Percentiles rank a stretch among this genome's conserved stretches.
These are phyloP conservation scores for Zygotorulaspora sp. DNA, from an alignment of 805 yeast species.

Conservation along the genomic window DNA sequence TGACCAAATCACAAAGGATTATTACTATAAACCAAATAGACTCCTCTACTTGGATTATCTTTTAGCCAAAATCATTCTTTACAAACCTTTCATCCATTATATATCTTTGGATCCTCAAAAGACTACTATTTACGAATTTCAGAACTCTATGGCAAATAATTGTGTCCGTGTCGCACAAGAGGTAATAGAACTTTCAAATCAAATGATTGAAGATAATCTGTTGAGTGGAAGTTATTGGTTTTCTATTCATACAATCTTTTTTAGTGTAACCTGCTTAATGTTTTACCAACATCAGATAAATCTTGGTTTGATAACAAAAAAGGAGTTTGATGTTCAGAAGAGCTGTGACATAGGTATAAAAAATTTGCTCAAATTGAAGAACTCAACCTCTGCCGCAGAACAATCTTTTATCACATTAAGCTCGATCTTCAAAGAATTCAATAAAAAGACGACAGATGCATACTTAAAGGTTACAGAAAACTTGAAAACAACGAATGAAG, in stretches of 20 bases:
- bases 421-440: slow-evolving; percentile 68
- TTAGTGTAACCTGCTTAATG: slow-evolving; percentile 80
- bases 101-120: slow-evolving; percentile 38
- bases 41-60: slow-evolving; percentile 65
- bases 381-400: slow-evolving; percentile 65
- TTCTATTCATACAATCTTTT: slow-evolving; percentile 81
- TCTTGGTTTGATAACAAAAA: slow-evolving; percentile 5
- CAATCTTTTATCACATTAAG: slow-evolving; percentile 73
- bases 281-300: slow-evolving; percentile 40
- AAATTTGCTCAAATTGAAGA: slow-evolving; percentile 61
- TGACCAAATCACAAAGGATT: slow-evolving; percentile 35
- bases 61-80: slow-evolving; percentile 74
- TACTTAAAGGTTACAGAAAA: slow-evolving; percentile 15
- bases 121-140: slow-evolving; percentile 50
- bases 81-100: slow-evolving; percentile 85
- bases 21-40: slow-evolving; percentile 67
- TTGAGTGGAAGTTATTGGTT: slow-evolving; percentile 89
- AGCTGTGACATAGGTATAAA: slow-evolving; percentile 71
- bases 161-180: slow-evolving; percentile 81
- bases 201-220: slow-evolving; percentile 66
- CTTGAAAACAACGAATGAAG: slow-evolving; percentile 1
- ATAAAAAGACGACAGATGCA: slow-evolving; percentile 54
- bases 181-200: slow-evolving; percentile 75
- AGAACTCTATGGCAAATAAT: slow-evolving; percentile 69
- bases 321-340: slow-evolving; percentile 38